Evolutionary conservation across 345 rosid genomes (phyloP).

Genomic region (Cochlearia excelsa): DNA sequence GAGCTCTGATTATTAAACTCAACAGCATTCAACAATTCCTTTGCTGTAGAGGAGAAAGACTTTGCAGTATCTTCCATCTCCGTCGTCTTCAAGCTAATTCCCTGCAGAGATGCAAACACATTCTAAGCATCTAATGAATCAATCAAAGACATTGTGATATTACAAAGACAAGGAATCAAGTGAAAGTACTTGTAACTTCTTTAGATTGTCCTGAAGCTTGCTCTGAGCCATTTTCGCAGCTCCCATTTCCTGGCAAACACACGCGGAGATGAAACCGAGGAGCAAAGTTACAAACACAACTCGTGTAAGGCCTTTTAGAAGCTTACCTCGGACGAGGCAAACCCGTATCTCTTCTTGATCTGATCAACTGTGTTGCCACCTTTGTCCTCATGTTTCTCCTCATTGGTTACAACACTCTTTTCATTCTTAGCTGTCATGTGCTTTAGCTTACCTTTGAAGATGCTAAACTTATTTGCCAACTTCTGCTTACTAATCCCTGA

Average conservation of each 20-base stretch:
- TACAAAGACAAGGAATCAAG: not conserved
- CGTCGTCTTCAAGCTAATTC: conserved; percentile 63
- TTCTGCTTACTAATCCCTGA: conserved; percentile 66
- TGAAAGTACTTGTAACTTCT: conserved; percentile 64
- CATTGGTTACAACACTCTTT: conserved; percentile 45
- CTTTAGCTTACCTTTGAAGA: conserved; percentile 65
- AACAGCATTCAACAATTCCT: conserved; percentile 57
- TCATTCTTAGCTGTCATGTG: conserved; percentile 69
- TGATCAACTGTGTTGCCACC: conserved; percentile 57
- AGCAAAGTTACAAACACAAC: not conserved
- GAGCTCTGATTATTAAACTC: conserved; percentile 55
- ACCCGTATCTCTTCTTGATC: conserved; percentile 89
- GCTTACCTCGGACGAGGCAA: conserved; percentile 62
- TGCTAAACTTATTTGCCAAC: conserved; percentile 63
- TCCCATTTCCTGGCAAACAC: conserved; percentile 55
- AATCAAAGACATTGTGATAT: not conserved
- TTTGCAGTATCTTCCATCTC: conserved; percentile 81
- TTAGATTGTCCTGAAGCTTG: conserved; percentile 75
- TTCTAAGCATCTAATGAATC: not conserved
- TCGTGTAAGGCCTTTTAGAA: not conserved
- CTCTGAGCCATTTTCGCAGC: conserved; percentile 74
- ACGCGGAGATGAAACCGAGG: not conserved
- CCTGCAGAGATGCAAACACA: conserved; percentile 41
- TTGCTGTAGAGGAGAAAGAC: conserved; percentile 88
- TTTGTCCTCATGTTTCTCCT: conserved; percentile 59